phyloP scores from a whole-genome alignment of 345 rosid genomes.

The Melaleuca alternifolia region DNA sequence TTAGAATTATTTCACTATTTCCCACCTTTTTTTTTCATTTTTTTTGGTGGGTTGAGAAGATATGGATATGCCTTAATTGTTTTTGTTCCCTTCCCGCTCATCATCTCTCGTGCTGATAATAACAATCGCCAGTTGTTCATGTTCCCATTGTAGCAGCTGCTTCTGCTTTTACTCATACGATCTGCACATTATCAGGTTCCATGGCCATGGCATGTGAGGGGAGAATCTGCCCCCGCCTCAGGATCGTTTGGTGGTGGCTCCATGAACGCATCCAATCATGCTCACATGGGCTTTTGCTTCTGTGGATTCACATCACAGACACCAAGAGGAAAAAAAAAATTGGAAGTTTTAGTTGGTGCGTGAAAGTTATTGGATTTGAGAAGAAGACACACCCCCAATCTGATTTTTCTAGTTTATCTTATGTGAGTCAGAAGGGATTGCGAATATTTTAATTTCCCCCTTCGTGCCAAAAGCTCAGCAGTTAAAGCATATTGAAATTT shows the following conservation, averaged over 20 bases:
- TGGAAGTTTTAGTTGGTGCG: background rate
- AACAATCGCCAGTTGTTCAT: background rate
- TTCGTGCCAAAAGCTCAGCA: background rate
- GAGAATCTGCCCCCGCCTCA: background rate
- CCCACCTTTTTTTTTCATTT: rapidly evolving
- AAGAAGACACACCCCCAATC: background rate
- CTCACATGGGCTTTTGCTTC: background rate
- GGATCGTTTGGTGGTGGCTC: background rate
- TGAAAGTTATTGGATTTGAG: background rate
- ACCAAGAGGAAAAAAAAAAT: background rate
- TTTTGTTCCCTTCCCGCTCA: background rate
- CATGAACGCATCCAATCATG: background rate
- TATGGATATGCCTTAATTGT: background rate
- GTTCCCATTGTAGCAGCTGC: background rate
- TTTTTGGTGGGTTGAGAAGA: background rate
- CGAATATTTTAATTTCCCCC: background rate
- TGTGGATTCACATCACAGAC: background rate
- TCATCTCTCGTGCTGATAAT: background rate
- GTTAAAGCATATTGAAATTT: background rate
- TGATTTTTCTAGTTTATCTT: background rate
- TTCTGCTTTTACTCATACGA: background rate
- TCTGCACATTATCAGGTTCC: background rate
- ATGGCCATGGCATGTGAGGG: background rate
- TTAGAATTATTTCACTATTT: background rate
- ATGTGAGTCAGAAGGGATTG: background rate